Percentiles rank a stretch among this genome's conserved stretches.
Evolutionary conservation across 441 rosid genomes (phyloP).

Genomic region (Gossypium schwendimanii): DNA sequence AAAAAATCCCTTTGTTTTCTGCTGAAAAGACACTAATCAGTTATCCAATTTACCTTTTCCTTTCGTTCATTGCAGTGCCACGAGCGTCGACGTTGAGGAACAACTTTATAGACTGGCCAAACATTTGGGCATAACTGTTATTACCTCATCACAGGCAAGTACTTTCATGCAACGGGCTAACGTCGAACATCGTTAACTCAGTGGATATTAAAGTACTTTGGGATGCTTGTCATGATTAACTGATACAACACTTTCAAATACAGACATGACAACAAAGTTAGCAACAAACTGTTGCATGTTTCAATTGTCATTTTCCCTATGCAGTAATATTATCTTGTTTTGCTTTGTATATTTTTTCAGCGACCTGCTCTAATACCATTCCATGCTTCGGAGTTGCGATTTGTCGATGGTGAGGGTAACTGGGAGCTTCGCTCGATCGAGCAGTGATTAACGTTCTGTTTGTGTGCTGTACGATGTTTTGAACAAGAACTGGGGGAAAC

Average conservation of each 20-base stretch:
- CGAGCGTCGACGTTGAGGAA: slow-evolving; percentile 97
- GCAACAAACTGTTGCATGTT: background rate
- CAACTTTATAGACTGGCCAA: slow-evolving; percentile 87
- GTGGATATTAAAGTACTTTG: background rate
- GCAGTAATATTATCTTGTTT: background rate
- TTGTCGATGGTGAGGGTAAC: slow-evolving; percentile 94
- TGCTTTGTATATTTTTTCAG: slow-evolving; percentile 28
- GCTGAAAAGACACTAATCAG: background rate
- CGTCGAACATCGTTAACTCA: background rate
- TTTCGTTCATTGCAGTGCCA: slow-evolving; percentile 50
- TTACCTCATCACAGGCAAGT: slow-evolving; percentile 93
- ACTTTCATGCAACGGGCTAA: background rate
- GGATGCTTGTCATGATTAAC: background rate
- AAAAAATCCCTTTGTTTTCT: background rate
- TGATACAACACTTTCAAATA: background rate
- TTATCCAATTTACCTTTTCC: background rate
- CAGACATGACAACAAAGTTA: background rate
- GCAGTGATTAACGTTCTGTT: slow-evolving; percentile 26
- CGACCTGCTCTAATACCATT: slow-evolving; percentile 93
- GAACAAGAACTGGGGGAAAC: background rate
- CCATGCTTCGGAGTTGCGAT: slow-evolving; percentile 72
- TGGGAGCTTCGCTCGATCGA: slow-evolving; percentile 85
- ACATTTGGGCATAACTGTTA: slow-evolving; percentile 81
- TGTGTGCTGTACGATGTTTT: background rate
- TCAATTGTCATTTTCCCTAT: background rate